These are phyloP conservation scores for Mytilinidion resinicola DNA, from an alignment of 495 filamentous ascomycete species.

Conservation along the genomic window DNA sequence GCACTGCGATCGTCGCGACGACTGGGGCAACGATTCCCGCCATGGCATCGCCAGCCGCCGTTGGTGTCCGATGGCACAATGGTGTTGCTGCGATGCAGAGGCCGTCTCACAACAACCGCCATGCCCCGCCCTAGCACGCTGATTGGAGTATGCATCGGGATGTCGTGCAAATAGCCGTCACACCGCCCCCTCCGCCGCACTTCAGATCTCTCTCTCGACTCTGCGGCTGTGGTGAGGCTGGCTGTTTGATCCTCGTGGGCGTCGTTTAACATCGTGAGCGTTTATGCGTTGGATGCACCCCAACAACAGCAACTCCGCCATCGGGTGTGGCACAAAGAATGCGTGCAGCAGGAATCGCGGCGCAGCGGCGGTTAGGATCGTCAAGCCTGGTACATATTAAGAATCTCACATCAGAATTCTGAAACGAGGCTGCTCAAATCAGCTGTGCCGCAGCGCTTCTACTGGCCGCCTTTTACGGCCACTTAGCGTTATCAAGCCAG, in stretches of 20 bases:
- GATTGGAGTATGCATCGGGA: constrained; percentile 5
- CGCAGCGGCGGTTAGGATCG: neutral
- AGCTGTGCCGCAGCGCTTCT: neutral
- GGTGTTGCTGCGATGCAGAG: neutral
- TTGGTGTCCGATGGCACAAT: no score
- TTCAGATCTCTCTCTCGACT: neutral
- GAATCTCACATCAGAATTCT: constrained; percentile 1
- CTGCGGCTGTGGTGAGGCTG: neutral
- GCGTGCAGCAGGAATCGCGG: neutral
- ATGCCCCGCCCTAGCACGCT: neutral
- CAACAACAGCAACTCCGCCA: neutral
- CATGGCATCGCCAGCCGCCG: constrained; percentile 4
- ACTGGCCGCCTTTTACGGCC: neutral
- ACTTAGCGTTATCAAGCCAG: neutral
- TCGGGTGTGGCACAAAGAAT: neutral
- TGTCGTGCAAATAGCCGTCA: constrained; percentile 12
- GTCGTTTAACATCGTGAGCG: constrained; percentile 6
- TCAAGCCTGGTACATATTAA: neutral
- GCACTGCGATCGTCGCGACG: neutral
- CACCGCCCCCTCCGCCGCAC: constrained; percentile 14
- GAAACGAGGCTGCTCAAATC: constrained; percentile 1
- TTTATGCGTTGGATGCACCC: constrained; percentile 19
- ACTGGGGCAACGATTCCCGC: neutral
- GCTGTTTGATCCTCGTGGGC: neutral
- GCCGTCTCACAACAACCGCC: constrained; percentile 19